Evolutionary conservation across 805 yeast species (phyloP).

Genomic region (Yamadazyma endophytica): DNA sequence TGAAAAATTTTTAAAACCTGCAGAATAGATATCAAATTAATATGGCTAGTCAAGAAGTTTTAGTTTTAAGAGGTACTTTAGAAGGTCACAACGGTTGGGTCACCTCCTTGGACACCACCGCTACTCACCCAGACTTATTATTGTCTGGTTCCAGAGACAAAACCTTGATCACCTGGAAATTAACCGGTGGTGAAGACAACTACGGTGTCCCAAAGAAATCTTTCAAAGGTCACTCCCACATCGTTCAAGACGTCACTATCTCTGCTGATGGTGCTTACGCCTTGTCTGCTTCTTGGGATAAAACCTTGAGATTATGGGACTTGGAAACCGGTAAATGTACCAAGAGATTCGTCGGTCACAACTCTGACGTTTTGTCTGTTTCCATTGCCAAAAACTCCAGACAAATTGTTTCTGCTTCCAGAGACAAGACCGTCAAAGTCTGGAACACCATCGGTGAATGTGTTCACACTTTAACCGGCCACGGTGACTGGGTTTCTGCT

Average conservation of each 20-base stretch:
- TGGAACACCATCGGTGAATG: constrained; percentile 99
- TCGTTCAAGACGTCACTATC: constrained; percentile 95
- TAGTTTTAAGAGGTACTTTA: constrained; percentile 99
- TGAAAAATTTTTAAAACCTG: constrained; percentile 13
- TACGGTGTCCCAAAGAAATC: constrained; percentile 98
- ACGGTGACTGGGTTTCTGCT: constrained; percentile 98
- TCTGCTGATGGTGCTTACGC: constrained; percentile 98
- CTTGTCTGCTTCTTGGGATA: constrained; percentile 99
- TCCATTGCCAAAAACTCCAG: constrained; percentile 95
- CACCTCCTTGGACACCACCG: constrained; percentile 96
- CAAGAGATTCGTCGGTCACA: constrained; percentile 97
- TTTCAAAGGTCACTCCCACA: constrained; percentile 98
- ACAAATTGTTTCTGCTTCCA: constrained; percentile 97
- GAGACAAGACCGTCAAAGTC: constrained; percentile 98
- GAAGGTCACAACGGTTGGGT: constrained; percentile 91
- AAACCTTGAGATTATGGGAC: constrained; percentile 98
- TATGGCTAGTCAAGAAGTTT: constrained; percentile 90
- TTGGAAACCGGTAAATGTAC: constrained; percentile 89
- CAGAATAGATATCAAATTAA: constrained; percentile 9
- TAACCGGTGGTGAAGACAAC: constrained; percentile 86
- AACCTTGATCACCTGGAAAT: constrained; percentile 96
- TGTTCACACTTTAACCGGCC: constrained; percentile 90
- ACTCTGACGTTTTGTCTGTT: constrained; percentile 94
- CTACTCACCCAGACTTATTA: constrained; percentile 96
- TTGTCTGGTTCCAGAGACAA: constrained; percentile 99